Conservation (phyloP, 2,329 filamentous ascomycete genomes). For the Paraconiothyrium brasiliense region DNA sequence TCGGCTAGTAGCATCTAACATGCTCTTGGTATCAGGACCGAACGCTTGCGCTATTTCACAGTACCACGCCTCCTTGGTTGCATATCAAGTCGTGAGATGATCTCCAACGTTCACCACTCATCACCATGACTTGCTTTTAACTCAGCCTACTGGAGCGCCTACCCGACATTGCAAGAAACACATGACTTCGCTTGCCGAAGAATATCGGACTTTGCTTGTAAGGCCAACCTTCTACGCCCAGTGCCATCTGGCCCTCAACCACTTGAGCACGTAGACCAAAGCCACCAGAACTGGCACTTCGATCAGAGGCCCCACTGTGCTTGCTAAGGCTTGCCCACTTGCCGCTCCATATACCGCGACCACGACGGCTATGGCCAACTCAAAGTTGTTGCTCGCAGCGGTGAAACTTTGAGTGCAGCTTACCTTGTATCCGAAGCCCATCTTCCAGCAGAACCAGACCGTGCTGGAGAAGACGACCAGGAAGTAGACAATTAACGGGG, state of each 20-base stretch:
- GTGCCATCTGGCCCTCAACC: conserved; percentile 62
- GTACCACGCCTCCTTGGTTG: background rate
- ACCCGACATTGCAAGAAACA: background rate
- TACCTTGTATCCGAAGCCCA: conserved; percentile 78
- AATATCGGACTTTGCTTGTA: background rate
- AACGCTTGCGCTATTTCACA: background rate
- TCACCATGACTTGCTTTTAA: background rate
- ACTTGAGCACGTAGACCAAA: conserved; percentile 78
- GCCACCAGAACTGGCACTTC: conserved; percentile 84
- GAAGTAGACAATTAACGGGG: conserved; percentile 85
- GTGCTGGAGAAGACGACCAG: conserved; percentile 76
- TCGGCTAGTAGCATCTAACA: background rate
- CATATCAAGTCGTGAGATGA: background rate
- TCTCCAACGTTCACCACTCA: background rate
- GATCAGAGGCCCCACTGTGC: conserved; percentile 85
- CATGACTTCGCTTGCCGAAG: background rate
- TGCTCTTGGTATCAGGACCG: background rate
- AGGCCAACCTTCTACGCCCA: conserved; percentile 54
- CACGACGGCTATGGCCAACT: conserved; percentile 88
- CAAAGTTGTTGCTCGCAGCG: conserved; percentile 92
- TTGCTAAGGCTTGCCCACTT: conserved; percentile 81
- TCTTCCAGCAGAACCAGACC: conserved; percentile 66
- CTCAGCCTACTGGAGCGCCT: background rate
- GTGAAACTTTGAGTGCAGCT: conserved; percentile 84
- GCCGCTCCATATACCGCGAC: conserved; percentile 81